Conservation (phyloP, 208 protist species). For the Naegleria lovaniensis region DNA sequence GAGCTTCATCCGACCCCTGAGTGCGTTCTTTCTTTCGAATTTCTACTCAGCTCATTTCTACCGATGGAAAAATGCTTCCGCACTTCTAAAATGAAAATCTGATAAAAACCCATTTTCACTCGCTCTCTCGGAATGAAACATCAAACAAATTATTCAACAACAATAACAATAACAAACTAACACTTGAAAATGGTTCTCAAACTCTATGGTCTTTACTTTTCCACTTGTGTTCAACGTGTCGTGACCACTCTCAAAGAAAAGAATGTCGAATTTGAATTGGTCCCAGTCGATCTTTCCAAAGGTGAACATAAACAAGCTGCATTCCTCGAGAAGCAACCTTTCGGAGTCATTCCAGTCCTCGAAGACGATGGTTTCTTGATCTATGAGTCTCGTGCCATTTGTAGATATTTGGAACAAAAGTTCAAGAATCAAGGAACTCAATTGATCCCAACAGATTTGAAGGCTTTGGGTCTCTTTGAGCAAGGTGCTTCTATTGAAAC, state of each 20-base stretch:
- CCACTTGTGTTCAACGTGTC: neutral
- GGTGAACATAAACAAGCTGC: neutral
- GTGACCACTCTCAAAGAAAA: constrained; percentile 2
- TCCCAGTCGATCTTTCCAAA: neutral
- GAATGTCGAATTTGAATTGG: neutral
- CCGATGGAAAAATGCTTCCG: no score
- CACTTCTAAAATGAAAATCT: no score
- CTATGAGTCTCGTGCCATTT: constrained; percentile 6
- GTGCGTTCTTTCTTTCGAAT: no score
- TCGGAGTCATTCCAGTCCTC: neutral
- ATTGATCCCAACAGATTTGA: constrained; percentile 17
- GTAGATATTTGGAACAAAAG: neutral
- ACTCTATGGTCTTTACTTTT: neutral
- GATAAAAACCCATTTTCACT: no score
- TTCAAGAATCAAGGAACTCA: constrained; percentile 9
- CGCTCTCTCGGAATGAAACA: no score
- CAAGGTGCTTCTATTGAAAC: constrained; percentile 5
- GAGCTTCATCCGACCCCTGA: no score
- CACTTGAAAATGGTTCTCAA: constrained; percentile 19
- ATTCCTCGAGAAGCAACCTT: constrained; percentile 22
- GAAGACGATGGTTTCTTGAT: constrained; percentile 10
- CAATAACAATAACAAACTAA: no score
- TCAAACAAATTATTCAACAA: no score
- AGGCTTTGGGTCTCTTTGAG: neutral
- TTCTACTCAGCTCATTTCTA: no score